phyloP scores from a whole-genome alignment of 108 stramenopile species.

The Stephanodiscus triporus region DNA sequence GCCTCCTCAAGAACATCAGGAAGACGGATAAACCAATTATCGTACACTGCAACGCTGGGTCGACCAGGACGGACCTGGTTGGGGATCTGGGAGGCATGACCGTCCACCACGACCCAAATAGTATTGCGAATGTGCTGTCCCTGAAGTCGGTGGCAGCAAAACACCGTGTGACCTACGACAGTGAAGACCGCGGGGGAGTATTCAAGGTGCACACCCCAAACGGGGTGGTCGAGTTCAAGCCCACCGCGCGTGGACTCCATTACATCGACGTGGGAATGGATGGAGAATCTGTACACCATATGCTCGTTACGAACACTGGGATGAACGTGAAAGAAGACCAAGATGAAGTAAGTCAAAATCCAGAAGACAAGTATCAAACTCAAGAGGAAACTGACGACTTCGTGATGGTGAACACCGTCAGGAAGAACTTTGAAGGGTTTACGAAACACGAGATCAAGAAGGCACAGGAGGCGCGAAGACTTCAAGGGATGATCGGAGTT shows the following conservation, averaged over 20 bases:
- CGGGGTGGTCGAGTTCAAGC: background rate
- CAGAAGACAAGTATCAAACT: too few relatives aligned
- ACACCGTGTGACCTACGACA: too few relatives aligned
- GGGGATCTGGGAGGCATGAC: slow-evolving; percentile 13
- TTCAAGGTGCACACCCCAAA: background rate
- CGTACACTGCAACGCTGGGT: slow-evolving; percentile 28
- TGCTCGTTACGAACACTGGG: too few relatives aligned
- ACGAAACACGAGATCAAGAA: too few relatives aligned
- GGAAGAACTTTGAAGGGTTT: too few relatives aligned
- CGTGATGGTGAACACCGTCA: too few relatives aligned
- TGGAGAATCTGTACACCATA: too few relatives aligned
- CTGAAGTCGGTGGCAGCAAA: background rate
- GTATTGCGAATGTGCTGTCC: slow-evolving; percentile 43
- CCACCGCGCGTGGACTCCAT: background rate
- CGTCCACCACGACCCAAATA: slow-evolving; percentile 42
- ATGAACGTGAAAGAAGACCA: too few relatives aligned
- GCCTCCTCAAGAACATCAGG: background rate
- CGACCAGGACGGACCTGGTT: background rate
- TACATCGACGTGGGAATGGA: background rate
- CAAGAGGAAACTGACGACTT: too few relatives aligned
- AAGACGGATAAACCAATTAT: background rate
- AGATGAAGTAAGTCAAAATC: too few relatives aligned
- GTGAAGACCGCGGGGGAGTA: background rate
- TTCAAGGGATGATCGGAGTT: background rate
- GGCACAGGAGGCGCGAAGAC: too few relatives aligned